Conservation (phyloP, 345 rosid species). For the Euphorbia lathyris region DNA sequence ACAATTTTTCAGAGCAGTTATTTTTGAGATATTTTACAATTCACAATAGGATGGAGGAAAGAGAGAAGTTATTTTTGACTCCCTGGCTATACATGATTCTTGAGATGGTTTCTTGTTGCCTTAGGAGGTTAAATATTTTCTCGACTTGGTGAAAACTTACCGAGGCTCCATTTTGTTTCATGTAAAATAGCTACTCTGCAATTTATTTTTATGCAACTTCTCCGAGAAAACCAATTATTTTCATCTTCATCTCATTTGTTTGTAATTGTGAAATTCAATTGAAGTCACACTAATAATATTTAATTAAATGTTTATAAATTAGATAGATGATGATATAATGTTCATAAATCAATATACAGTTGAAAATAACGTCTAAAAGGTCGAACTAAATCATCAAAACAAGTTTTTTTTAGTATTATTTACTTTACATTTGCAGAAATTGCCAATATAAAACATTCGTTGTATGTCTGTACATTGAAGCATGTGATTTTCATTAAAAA, state of each 20-base stretch:
- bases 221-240: not conserved
- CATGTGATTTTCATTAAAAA: not conserved
- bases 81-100: constrained; percentile 1
- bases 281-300: not conserved
- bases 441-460: not conserved
- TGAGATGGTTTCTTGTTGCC: not conserved
- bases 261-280: not conserved
- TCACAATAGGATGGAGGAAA: not conserved
- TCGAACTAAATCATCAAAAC: not conserved
- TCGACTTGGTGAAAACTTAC: not conserved
- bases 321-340: too few species aligned
- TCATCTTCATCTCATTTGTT: not conserved
- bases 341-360: too few species aligned
- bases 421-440: constrained; percentile 10
- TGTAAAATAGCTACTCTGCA: not conserved
- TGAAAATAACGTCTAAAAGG: not conserved
- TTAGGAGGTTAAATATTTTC: not conserved
- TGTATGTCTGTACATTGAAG: constrained; percentile 1
- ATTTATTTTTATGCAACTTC: not conserved
- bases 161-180: not conserved
- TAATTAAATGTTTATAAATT: too few species aligned
- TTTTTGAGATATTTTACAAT: too few species aligned
- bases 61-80: not conserved
- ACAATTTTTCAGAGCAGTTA: not conserved
- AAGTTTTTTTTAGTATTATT: not conserved